These are phyloP conservation scores for Xylaria sp. DNA, from an alignment of 2,329 filamentous ascomycete genomes.

Conservation along the genomic window DNA sequence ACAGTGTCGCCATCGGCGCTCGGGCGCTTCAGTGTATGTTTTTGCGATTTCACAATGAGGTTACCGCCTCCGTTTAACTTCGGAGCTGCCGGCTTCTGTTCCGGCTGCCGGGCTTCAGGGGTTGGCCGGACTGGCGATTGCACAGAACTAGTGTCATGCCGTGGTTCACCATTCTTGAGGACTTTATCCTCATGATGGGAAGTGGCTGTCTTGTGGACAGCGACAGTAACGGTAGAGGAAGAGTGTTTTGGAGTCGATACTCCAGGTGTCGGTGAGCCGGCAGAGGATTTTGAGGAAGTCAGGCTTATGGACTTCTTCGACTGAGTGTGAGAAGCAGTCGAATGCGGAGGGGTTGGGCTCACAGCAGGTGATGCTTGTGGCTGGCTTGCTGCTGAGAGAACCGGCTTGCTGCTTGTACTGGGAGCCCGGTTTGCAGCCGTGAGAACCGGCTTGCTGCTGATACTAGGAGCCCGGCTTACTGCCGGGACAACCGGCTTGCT, in stretches of 20 bases:
- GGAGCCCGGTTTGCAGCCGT: constrained; percentile 10
- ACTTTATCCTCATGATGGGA: constrained; percentile 18
- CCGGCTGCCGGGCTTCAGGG: constrained; percentile 25
- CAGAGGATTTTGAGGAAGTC: constrained; percentile 14
- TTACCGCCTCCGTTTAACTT: constrained; percentile 23
- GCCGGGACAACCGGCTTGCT: constrained; percentile 11
- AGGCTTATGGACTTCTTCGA: constrained; percentile 17
- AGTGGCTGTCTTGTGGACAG: not conserved
- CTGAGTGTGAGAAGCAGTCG: constrained; percentile 4
- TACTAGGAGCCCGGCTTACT: constrained; percentile 4
- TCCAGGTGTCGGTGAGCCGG: constrained; percentile 8
- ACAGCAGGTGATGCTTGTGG: constrained; percentile 10
- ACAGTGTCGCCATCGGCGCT: constrained; percentile 29
- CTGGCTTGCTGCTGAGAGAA: constrained; percentile 8
- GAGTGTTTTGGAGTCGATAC: constrained; percentile 14
- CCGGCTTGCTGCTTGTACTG: constrained; percentile 4
- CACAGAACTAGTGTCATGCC: constrained; percentile 30
- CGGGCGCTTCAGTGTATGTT: constrained; percentile 24
- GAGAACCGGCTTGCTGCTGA: constrained; percentile 16
- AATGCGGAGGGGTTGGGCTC: constrained; percentile 1
- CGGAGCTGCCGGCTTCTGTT: constrained; percentile 18
- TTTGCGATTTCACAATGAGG: constrained; percentile 18
- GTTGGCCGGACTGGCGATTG: constrained; percentile 28
- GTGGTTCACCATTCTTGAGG: constrained; percentile 17
- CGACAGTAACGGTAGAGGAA: constrained; percentile 1